Conservation (phyloP, 768 basidiomycete species). For the Tulasnella sp. region DNA sequence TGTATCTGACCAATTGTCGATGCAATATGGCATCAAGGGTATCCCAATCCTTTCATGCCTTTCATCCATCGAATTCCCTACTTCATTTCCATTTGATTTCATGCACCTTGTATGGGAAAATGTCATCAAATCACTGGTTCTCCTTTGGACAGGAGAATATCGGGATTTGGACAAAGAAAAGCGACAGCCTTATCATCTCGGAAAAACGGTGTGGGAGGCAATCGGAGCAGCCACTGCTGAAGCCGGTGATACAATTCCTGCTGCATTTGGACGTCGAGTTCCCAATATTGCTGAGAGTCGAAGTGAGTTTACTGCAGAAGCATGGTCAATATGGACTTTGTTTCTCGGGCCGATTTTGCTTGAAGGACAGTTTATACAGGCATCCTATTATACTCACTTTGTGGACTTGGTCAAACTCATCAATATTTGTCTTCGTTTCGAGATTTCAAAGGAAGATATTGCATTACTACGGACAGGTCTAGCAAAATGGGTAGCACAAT, state of each 20-base stretch:
- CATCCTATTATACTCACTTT: slow-evolving; percentile 33
- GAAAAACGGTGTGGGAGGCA: neutral
- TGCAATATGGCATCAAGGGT: slow-evolving; percentile 28
- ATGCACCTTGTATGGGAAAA: slow-evolving; percentile 41
- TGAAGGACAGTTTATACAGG: slow-evolving; percentile 22
- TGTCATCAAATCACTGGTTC: slow-evolving; percentile 30
- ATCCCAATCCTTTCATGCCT: slow-evolving; percentile 25
- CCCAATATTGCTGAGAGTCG: neutral
- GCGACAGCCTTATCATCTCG: slow-evolving; percentile 15
- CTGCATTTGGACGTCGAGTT: slow-evolving; percentile 3
- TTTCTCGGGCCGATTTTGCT: neutral
- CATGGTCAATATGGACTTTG: neutral
- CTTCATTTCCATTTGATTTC: slow-evolving; percentile 36
- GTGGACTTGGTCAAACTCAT: slow-evolving; percentile 30
- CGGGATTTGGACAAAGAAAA: slow-evolving; percentile 28
- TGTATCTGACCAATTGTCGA: slow-evolving; percentile 21
- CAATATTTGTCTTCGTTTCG: slow-evolving; percentile 29
- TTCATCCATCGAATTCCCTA: slow-evolving; percentile 27
- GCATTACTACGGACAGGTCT: neutral
- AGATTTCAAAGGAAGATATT: slow-evolving; percentile 22
- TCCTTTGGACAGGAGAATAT: slow-evolving; percentile 31
- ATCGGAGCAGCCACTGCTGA: neutral
- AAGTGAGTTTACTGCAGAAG: neutral
- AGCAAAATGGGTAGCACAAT: no score
- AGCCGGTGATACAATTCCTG: neutral